Evolutionary conservation across 2,329 filamentous ascomycete genomes (phyloP), one percentile per base, ranked within the genome.

Genomic region (Fonsecaea erecta): DNA sequence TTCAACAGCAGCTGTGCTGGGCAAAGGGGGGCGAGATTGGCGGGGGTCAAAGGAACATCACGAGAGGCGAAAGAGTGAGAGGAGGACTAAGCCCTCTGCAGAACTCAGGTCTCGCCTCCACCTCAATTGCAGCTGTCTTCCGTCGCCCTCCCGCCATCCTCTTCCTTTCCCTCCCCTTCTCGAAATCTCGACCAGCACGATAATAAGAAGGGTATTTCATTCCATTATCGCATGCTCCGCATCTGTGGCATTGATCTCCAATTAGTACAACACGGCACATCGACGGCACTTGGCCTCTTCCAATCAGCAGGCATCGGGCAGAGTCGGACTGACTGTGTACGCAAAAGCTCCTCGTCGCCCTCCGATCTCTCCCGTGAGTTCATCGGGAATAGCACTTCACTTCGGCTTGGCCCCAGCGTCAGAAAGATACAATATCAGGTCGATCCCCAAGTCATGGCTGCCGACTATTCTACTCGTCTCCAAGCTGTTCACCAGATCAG

Each of bases 391-490:
- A 62, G 60, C 67, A 64, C 58, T 65, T 57, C 52, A 51, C 14
- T 43, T 63, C 67, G 62, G 61, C 62, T 67, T 69, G 64, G 67
- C 64, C 64, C 64, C 62, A 53, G 60, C 52, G 51, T 58, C 58
- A 65, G 58, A 55, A 64, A 63, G 58, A 63, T 67, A 69, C 64
- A 69, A 68, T 65, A 65, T 58, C 66, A 69, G 60, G 60, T 21
- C 40, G 21, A 43, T 53, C 43, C 48, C 60, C 62, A 57, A 56
- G 51, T 37, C 54, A 69, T 69, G 67, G 55, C 67, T 66, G 67
- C 67, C 58, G 64, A 67, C 34, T 67, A 69, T 61, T 67, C 67
- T 69, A 35, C 67, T 52, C 67, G 67, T 61, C 67, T 69, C 65
- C 57, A 67, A 64, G 58, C 67, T 55, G 60, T 63, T 51, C 62